Base-by-base conservation (phyloP, 192 early-diverging fungal genomes). In the Umbelopsis vinacea region DNA sequence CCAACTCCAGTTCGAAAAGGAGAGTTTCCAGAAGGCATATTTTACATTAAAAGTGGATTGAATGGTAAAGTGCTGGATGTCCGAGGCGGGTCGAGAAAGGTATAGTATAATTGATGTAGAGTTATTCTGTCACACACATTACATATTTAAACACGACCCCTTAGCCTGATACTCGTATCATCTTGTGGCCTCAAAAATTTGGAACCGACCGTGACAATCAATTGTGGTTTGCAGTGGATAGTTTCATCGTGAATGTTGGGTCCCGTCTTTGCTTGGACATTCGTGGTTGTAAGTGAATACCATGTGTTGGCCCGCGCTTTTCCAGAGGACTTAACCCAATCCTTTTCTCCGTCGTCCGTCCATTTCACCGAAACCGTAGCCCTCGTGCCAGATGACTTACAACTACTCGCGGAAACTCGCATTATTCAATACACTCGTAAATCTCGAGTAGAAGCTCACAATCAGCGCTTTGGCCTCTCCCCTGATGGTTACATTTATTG, bases 31-130 rank as follows among this genome's bases (percentile, higher is more conserved):
- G 29, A 63, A n/a, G 57, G 57, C 11, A 10, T 63, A 63, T 78
- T 78, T 38, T 78, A 74, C 37, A 78, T 78, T 48, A 70, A 71
- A 19, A 74, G 72, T 24, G 24, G 45, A 29, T 14, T 29, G 6
- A 70, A 37, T 46, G 68, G 71, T 22, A 50, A 52, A 0, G 72
- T 74, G 33, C 15, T 78, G 17, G 77, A 78, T 66, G 55, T 78
- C 5, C 33, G 26, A 37, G 68, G 68, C 24, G 68, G 46, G 23
- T 68, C 67, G 12, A 67, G 52, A 17, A 76, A 68, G 75, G 75
- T 68, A 71, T 35, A 15, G 23, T 47, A 19, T 37, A 17, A 35
- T 35, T 37, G 23, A 29, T 63, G 26, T 24, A 12, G 24, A 4
- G 3, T 40, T 3, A n/a, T n/a, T 43, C 40, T 7, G 40, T 43